phyloP scores from a whole-genome alignment of 2,329 filamentous ascomycete species.

The Hymenoscyphus linearis region DNA sequence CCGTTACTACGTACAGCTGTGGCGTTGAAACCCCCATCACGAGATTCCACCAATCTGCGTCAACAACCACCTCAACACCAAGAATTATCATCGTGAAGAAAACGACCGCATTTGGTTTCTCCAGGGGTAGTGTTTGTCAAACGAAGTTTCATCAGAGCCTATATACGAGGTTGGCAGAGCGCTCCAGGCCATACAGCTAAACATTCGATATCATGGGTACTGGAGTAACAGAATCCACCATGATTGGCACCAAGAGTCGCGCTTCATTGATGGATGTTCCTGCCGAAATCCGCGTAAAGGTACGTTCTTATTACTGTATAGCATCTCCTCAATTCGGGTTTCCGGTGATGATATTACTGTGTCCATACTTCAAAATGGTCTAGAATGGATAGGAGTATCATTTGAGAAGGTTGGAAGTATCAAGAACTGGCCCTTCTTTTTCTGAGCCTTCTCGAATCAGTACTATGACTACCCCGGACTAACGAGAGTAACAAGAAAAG shows the following conservation, averaged over 20 bases:
- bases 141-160: too few relatives aligned
- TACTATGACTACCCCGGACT: too few relatives aligned
- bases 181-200: background rate
- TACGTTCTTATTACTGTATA: constrained; percentile 14
- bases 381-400: too few relatives aligned
- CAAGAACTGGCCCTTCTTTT: too few relatives aligned
- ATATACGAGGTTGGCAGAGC: too few relatives aligned
- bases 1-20: background rate
- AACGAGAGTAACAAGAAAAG: background rate
- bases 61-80: background rate
- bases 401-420: too few relatives aligned
- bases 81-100: background rate
- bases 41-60: background rate
- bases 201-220: background rate
- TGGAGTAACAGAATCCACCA: background rate
- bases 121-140: too few relatives aligned
- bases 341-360: background rate
- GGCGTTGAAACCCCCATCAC: background rate
- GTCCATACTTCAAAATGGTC: background rate
- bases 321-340: background rate
- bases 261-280: constrained; percentile 29
- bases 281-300: constrained; percentile 29
- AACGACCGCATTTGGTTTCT: background rate
- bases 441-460: too few relatives aligned
- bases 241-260: constrained; percentile 15